A percentile compares a stretch with the other conserved stretches of the same genome.
Evolutionary conservation across 495 filamentous ascomycete genomes (phyloP).

Genomic region (Trichoderma virens): DNA sequence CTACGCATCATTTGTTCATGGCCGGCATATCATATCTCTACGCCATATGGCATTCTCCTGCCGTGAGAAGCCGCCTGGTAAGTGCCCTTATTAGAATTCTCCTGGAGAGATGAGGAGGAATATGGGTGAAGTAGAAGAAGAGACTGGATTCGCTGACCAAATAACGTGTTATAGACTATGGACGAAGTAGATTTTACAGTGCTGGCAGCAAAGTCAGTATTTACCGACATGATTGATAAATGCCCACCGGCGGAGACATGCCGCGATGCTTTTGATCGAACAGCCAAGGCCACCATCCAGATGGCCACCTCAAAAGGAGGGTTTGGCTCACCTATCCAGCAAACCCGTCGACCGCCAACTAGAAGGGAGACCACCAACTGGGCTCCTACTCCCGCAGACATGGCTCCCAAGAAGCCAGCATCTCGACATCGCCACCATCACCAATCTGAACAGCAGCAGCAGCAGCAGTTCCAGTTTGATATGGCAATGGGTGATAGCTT

Average conservation of each 20-base stretch:
- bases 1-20: conserved; percentile 98
- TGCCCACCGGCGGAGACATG: conserved; percentile 54
- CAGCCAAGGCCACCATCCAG: conserved; percentile 87
- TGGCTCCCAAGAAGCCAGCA: not conserved
- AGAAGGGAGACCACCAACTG: not conserved
- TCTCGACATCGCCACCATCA: conserved; percentile 14
- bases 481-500: conserved; percentile 10
- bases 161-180: conserved; percentile 52
- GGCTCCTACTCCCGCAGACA: not conserved
- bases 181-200: conserved; percentile 96
- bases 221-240: conserved; percentile 35
- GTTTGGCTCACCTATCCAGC: conserved; percentile 45
- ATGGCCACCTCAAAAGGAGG: conserved; percentile 83
- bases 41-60: conserved; percentile 91
- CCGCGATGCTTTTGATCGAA: conserved; percentile 88
- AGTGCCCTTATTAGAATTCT: conserved; percentile 23
- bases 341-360: conserved; percentile 7
- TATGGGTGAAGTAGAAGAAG: not conserved
- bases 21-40: conserved; percentile 95
- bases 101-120: not conserved
- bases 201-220: conserved; percentile 70
- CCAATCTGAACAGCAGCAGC: not conserved
- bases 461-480: conserved; percentile 11
- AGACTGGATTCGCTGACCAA: not conserved
- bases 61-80: conserved; percentile 77